These are phyloP conservation scores for Mortierella sp. DNA, from an alignment of 371 early-diverging fungal genomes.

Conservation along the genomic window DNA sequence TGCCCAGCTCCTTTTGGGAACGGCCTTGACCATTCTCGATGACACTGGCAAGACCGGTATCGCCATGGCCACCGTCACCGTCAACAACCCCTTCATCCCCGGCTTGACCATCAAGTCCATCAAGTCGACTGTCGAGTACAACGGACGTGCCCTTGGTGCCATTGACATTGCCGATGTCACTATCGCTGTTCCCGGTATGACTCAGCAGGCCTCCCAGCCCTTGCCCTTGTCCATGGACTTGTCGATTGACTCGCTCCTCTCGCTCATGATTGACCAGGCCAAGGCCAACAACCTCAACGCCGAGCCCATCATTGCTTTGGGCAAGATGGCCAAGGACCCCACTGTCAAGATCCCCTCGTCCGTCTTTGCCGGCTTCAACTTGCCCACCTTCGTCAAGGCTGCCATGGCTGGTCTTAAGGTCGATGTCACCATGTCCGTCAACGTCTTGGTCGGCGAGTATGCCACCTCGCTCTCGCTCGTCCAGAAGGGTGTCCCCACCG, in stretches of 20 bases:
- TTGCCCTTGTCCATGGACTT: constrained; percentile 54
- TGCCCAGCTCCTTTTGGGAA: constrained; percentile 60
- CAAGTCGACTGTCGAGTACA: constrained; percentile 62
- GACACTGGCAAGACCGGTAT: constrained; percentile 62
- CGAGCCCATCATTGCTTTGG: constrained; percentile 63
- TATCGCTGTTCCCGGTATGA: constrained; percentile 36
- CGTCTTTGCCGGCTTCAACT: constrained; percentile 62
- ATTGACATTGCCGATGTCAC: constrained; percentile 56
- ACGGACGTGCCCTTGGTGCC: constrained; percentile 63
- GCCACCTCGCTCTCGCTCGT: constrained; percentile 60
- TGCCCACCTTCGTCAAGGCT: constrained; percentile 62
- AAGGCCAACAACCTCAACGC: constrained; percentile 61
- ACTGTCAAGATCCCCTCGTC: constrained; percentile 57
- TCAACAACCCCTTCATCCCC: constrained; percentile 70
- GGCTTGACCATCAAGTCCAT: constrained; percentile 65
- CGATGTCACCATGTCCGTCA: constrained; percentile 64
- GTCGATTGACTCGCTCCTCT: constrained; percentile 47
- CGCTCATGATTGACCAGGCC: constrained; percentile 63
- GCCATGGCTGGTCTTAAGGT: constrained; percentile 68
- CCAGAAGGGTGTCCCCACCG: constrained; percentile 62
- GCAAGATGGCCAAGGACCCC: constrained; percentile 60
- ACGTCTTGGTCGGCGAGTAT: constrained; percentile 67
- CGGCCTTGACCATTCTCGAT: constrained; percentile 61
- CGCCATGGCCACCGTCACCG: constrained; percentile 61
- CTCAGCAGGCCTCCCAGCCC: constrained; percentile 40